Conservation (phyloP, 140 eudicot species). For the Cichorium intybus region DNA sequence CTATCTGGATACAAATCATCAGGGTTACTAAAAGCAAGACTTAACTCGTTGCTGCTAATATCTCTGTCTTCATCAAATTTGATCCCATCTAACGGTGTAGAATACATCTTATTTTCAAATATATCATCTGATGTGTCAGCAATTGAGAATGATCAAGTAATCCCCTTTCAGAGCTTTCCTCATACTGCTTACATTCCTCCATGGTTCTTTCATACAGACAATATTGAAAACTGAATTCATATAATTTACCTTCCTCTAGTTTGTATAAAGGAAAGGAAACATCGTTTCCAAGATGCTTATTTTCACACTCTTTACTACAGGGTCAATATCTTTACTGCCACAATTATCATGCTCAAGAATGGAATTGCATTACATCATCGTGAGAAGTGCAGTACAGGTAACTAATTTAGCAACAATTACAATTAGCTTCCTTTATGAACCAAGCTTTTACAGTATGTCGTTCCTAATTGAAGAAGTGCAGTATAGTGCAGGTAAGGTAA, state of each 20-base stretch:
- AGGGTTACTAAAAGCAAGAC: conserved; percentile 58
- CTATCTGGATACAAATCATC: conserved; percentile 27
- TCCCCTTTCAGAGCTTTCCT: conserved; percentile 37
- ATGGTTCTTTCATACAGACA: conserved; percentile 27
- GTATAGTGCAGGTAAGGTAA: too few species aligned
- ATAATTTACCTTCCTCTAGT: conserved; percentile 33
- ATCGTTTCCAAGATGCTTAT: conserved; percentile 17
- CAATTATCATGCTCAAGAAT: background rate
- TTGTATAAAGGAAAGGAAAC: conserved; percentile 30
- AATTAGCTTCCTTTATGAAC: too few species aligned
- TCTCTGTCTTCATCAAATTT: conserved; percentile 39
- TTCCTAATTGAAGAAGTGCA: too few species aligned
- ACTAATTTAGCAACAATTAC: too few species aligned
- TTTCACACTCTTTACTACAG: conserved; percentile 12
- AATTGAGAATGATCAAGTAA: conserved; percentile 37
- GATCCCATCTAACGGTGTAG: conserved; percentile 37
- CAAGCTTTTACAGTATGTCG: too few species aligned
- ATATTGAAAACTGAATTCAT: conserved; percentile 41
- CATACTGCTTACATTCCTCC: conserved; percentile 37
- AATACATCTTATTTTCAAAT: conserved; percentile 37
- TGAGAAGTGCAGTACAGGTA: too few species aligned
- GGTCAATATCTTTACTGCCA: conserved; percentile 12
- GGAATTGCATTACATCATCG: too few species aligned
- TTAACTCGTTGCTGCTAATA: conserved; percentile 46
- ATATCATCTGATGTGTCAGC: conserved; percentile 32